Evolutionary conservation across 306 rosid species (phyloP).

Genomic region (Fagus sylvatica): DNA sequence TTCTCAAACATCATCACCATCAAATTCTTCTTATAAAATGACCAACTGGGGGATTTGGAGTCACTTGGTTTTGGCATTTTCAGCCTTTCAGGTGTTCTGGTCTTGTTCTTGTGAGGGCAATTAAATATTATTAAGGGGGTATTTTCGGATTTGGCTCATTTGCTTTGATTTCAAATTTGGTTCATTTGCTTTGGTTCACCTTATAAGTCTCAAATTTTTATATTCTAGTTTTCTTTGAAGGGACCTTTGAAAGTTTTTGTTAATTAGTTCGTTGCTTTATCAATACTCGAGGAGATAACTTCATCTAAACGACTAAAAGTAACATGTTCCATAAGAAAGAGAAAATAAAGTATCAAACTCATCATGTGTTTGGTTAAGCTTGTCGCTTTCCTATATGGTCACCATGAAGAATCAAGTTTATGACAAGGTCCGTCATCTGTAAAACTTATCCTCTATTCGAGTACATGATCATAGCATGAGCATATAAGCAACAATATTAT

Average conservation of each 20-base stretch:
- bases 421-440: too few species aligned
- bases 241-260: too few species aligned
- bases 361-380: not conserved
- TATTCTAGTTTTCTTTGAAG: too few species aligned
- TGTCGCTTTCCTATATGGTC: not conserved
- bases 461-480: too few species aligned
- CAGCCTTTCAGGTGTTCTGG: conserved; percentile 42
- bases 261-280: too few species aligned
- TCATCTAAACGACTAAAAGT: not conserved
- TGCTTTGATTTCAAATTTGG: conserved; percentile 47
- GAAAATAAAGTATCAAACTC: not conserved
- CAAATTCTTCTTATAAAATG: conserved; percentile 26
- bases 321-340: not conserved
- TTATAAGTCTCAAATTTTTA: not conserved
- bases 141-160: conserved; percentile 45
- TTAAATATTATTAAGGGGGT: conserved; percentile 45
- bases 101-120: conserved; percentile 49
- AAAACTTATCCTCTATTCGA: too few species aligned
- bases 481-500: too few species aligned
- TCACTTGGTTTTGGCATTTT: conserved; percentile 48
- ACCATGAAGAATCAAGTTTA: not conserved
- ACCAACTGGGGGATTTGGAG: conserved; percentile 40
- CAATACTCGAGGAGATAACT: not conserved
- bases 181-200: not conserved
- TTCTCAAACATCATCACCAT: conserved; percentile 53